Base-by-base conservation (phyloP, 2,329 filamentous ascomycete species). In the Fusarium sp. region DNA sequence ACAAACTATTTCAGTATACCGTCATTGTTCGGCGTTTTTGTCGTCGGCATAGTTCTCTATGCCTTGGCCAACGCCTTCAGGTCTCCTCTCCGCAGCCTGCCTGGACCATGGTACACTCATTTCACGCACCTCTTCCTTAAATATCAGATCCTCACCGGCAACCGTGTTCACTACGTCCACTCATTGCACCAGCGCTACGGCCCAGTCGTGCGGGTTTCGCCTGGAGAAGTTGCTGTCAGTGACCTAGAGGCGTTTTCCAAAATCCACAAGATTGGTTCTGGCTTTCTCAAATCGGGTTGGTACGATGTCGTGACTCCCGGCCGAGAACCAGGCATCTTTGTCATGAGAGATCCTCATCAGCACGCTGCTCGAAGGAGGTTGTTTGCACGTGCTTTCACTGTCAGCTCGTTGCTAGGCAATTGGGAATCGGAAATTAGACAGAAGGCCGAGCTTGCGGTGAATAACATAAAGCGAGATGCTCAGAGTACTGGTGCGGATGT, bases 181-280 rank as follows among this genome's bases (percentile, higher is more conserved):
- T 14, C 31, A 3, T 12, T 65, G 1, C 63, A 66, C 4, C 20
- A 38, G 1, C 36, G n/a, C 1, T 65, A 65, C 1, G 63, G 63
- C 0, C 31, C 36, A 4, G 22, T 66, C 5, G 63, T 65, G 1
- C 50, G 61, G 4, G 26, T 66, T 8, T 36, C 63, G 0, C 61
- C 63, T 1, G 14, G 16, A 1, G 70, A 75, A 6, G 57, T 75
- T 9, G 58, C 33, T 0, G 41, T 73, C 6, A 68, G 54, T 3
- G 61, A 73, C 6, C 39, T 51, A 0, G 63, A 75, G 5, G 51
- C 60, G 1, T 72, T 75, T 2, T 53, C 60, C 2, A 39, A 53
- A 3, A 66, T 75, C 4, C 73, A 75, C 24, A 70, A 67, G 41
- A 75, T 75, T 11, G 72, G 67, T 1, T 36, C 50, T 1, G 66